Base-by-base conservation (phyloP, 2,329 filamentous ascomycete species). In the Dactylellina sp. region DNA sequence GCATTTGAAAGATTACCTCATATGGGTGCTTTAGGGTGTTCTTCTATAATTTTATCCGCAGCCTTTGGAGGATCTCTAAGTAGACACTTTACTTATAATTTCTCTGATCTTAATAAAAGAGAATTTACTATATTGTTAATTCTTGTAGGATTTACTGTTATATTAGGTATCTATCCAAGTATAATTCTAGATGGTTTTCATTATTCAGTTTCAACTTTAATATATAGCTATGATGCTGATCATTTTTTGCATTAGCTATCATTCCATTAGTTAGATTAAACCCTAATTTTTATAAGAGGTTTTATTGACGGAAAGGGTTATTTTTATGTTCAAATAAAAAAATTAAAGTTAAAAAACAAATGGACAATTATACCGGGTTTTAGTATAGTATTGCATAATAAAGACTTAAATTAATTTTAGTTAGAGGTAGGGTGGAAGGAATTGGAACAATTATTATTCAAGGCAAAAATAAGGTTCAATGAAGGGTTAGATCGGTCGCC, bases 141-240 rank as follows among this genome's bases (percentile, higher is more conserved):
- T 64, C 76, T 80, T 78, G 79, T 79, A 37, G 53, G 79, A 75
- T 79, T 80, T 76, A 81, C 78, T 64, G 76, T 80, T 49, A 47
- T 80, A 76, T 79, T 81, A 76, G 79, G 79, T 78, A 76, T 81
- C 71, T 81, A 80, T 63, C 79, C 79, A 77, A 76, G 76, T 64
- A 76, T 78, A 77, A 78, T 80, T 62, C 76, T 80, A 79, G 78
- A 81, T 78, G 78, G 79, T 77, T 78, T 80, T 80, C 78, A 80
- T 76, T 81, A 79, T 75, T 77, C 76, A 61, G 77, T 79, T 65
- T 79, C 77, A 75, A 76, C 72, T 77, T 77, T 80, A 78, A 79
- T 79, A 53, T 76, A 44, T 49, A 53, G 24, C 20, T 74, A 59
- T 68, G 60, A 62, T 75, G 52, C 57, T 52, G 35, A 59, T 47